Conservation (phyloP, 225 moss, liverwort and hornwort genomes). For the Bryum argenteum region DNA sequence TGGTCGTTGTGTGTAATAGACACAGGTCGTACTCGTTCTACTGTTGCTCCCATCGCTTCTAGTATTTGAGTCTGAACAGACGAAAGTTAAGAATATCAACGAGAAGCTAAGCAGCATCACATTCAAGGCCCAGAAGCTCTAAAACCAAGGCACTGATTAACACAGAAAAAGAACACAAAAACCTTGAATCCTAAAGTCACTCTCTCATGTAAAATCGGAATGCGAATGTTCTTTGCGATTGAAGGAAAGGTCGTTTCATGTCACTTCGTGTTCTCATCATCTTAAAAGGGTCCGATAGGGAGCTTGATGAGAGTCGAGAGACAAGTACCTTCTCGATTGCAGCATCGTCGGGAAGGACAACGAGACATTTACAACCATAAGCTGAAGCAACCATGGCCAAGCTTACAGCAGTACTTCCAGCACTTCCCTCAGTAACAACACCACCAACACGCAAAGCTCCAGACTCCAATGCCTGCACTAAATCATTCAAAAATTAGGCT, state of each 20-base stretch:
- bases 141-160: not conserved
- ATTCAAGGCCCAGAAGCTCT: not conserved
- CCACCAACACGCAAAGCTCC: slow-evolving; percentile 82
- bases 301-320: not conserved
- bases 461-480: slow-evolving; percentile 75
- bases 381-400: slow-evolving; percentile 93
- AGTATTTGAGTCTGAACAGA: slow-evolving; percentile 78
- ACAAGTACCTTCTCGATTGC: slow-evolving; percentile 87
- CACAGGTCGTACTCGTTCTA: slow-evolving; percentile 95
- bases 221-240: not conserved
- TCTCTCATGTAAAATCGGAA: not conserved
- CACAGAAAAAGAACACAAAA: not conserved
- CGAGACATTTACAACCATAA: slow-evolving; percentile 86
- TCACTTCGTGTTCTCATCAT: not conserved
- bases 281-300: not conserved
- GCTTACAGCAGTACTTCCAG: slow-evolving; percentile 96
- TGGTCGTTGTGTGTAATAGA: slow-evolving; percentile 91
- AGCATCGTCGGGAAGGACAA: slow-evolving; percentile 96
- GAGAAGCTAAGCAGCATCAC: not conserved
- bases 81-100: not conserved
- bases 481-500: slow-evolving; percentile 8
- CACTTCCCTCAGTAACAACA: slow-evolving; percentile 92
- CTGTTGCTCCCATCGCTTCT: slow-evolving; percentile 89
- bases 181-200: slow-evolving; percentile 7
- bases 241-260: not conserved